phyloP scores from a whole-genome alignment of 768 basidiomycete species.

The Lactarius sp. region DNA sequence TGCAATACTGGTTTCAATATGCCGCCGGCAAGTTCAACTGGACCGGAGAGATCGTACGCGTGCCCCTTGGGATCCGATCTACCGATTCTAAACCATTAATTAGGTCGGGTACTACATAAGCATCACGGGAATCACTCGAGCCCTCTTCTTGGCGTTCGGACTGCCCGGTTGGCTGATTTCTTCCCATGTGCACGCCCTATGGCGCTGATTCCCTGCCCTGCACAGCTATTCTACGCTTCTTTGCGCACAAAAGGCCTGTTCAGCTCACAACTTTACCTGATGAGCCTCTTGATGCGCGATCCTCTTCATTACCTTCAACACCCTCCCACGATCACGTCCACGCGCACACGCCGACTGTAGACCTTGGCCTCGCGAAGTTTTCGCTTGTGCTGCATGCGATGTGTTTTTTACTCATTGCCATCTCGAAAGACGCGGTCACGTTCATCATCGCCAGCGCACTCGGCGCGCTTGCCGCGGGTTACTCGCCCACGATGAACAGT shows the following conservation, averaged over 20 bases:
- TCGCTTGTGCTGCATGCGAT: conserved; percentile 40
- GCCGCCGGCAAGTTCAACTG: conserved; percentile 12
- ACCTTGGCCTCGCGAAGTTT: conserved; percentile 60
- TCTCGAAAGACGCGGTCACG: conserved; percentile 41
- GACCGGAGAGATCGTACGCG: conserved; percentile 14
- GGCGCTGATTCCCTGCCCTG: background rate
- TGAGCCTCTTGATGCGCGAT: conserved; percentile 27
- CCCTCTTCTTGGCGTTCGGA: conserved; percentile 12
- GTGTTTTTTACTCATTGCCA: conserved; percentile 44
- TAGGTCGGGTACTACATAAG: conserved; percentile 21
- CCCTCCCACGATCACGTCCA: conserved; percentile 13
- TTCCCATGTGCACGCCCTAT: background rate
- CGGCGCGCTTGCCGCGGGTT: conserved; percentile 56
- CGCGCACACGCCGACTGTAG: conserved; percentile 44
- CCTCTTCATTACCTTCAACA: conserved; percentile 2
- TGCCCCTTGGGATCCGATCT: background rate
- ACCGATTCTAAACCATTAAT: background rate
- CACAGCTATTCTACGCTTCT: conserved; percentile 50
- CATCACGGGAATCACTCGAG: background rate
- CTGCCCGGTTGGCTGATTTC: conserved; percentile 8
- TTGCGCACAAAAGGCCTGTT: conserved; percentile 41
- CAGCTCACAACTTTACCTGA: conserved; percentile 29
- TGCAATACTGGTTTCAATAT: conserved; percentile 27
- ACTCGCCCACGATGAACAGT: conserved; percentile 62
- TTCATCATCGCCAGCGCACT: conserved; percentile 52